Percentiles rank a stretch among this genome's conserved stretches.
Evolutionary conservation across 805 yeast species (phyloP).

Genomic region (Komagataella populi): DNA sequence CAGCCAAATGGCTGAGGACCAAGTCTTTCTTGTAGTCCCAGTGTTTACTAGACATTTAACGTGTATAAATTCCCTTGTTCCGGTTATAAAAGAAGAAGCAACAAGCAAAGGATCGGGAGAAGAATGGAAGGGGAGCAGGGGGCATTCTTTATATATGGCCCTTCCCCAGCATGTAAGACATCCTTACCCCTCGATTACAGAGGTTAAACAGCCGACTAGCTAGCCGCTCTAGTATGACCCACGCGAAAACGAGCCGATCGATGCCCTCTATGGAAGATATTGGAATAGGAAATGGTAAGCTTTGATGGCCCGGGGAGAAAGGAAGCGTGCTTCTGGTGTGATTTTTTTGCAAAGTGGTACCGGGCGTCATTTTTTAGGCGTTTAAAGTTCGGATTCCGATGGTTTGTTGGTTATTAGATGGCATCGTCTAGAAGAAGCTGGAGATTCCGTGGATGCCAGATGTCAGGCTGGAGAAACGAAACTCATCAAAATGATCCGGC

Average conservation of each 20-base stretch:
- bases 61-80: background rate
- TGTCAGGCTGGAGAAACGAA: background rate
- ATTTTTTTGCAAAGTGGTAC: background rate
- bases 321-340: background rate
- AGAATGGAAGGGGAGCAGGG: background rate
- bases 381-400: background rate
- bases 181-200: background rate
- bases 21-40: conserved; percentile 36
- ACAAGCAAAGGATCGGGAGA: background rate
- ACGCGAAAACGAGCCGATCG: background rate
- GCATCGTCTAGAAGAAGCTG: background rate
- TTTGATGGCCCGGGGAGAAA: background rate
- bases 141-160: background rate
- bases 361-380: background rate
- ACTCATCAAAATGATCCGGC: background rate
- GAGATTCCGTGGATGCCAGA: background rate
- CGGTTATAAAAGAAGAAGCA: background rate
- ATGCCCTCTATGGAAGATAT: background rate
- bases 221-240: background rate
- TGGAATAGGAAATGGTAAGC: background rate
- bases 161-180: background rate
- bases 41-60: conserved; percentile 20
- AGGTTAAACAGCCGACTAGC: background rate
- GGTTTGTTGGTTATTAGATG: no score
- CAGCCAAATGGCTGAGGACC: conserved; percentile 34